These are phyloP conservation scores for Phyllostachys edulis DNA, from an alignment of 176 grass and related monocot species.

Conservation along the genomic window DNA sequence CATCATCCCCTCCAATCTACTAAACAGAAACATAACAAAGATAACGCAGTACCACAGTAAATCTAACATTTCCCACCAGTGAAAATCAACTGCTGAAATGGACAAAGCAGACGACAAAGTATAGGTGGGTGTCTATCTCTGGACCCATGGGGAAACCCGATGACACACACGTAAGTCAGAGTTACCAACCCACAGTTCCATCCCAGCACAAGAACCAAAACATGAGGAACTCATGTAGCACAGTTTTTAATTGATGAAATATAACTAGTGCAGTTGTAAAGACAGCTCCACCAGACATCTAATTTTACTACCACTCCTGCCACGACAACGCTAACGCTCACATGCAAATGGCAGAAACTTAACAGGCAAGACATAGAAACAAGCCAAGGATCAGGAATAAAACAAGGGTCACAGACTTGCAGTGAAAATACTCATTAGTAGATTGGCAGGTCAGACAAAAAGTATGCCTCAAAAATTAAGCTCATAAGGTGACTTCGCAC, in stretches of 20 bases:
- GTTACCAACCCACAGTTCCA: slow-evolving; percentile 35
- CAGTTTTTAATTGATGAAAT: neutral
- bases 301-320: slow-evolving; percentile 24
- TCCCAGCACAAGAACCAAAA: no score
- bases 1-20: slow-evolving; percentile 39
- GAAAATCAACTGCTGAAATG: slow-evolving; percentile 54
- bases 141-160: slow-evolving; percentile 41
- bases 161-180: neutral
- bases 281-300: slow-evolving; percentile 2
- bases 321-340: neutral
- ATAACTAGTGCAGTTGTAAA: neutral
- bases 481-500: slow-evolving; percentile 38
- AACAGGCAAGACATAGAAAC: neutral
- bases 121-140: slow-evolving; percentile 31
- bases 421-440: neutral
- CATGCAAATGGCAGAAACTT: neutral
- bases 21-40: neutral
- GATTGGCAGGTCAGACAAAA: slow-evolving; percentile 35
- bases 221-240: neutral
- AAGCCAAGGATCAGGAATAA: neutral
- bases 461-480: slow-evolving; percentile 58
- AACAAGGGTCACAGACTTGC: neutral
- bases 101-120: slow-evolving; percentile 57
- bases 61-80: neutral
- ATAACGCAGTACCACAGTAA: neutral